A percentile compares a stretch with the other conserved stretches of the same genome.
Evolutionary conservation across 176 grass and related monocot genomes (phyloP).

Genomic region (Triticum dicoccoides): DNA sequence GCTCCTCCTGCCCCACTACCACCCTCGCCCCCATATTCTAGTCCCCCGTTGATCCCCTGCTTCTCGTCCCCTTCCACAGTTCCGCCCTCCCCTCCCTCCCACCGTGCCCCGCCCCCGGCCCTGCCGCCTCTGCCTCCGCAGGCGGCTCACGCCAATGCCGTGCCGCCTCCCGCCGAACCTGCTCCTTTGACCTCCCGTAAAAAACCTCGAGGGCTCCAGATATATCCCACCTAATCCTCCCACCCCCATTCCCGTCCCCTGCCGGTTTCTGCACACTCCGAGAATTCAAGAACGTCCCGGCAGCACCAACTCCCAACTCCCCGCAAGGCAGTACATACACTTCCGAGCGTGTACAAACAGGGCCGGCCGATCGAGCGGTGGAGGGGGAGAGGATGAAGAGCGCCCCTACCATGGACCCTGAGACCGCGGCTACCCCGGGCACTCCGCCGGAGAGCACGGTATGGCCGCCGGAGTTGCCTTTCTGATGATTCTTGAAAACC

Average conservation of each 20-base stretch:
- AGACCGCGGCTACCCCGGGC: conserved; percentile 3
- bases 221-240: conserved; percentile 4
- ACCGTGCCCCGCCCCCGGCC: too few species aligned
- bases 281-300: conserved; percentile 14
- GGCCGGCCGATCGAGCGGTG: too few species aligned
- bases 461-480: background rate
- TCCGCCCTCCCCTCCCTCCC: background rate
- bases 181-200: conserved; percentile 39
- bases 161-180: conserved; percentile 8
- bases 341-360: too few species aligned
- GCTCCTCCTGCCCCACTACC: conserved; percentile 5
- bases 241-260: conserved; percentile 18
- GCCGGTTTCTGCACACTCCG: background rate
- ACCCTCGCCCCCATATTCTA: conserved; percentile 12
- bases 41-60: background rate
- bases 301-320: background rate
- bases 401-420: conserved; percentile 46
- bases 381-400: conserved; percentile 33
- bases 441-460: conserved; percentile 39
- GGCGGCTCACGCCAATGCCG: conserved; percentile 24
- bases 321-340: too few species aligned
- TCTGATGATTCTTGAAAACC: background rate
- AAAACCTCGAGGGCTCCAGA: conserved; percentile 28
- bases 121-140: too few species aligned
- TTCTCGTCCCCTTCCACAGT: conserved; percentile 25